These are phyloP conservation scores for Epichloe aotearoae DNA, from an alignment of 2,329 filamentous ascomycete species.

Conservation along the genomic window DNA sequence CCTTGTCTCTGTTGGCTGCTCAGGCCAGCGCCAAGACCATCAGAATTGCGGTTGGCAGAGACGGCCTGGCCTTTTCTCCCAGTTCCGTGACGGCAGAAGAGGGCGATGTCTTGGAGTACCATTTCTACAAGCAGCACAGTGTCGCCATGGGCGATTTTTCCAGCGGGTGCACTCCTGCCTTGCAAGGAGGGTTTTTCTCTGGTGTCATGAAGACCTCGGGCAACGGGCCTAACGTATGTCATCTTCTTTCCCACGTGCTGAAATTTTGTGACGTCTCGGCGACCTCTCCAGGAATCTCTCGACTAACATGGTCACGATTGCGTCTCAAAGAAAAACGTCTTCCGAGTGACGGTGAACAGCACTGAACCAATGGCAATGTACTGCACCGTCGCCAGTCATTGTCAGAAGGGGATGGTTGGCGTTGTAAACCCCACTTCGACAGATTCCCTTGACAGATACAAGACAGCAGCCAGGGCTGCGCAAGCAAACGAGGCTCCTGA, in stretches of 20 bases:
- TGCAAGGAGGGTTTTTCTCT: conserved; percentile 7
- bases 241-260: not conserved
- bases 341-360: conserved; percentile 15
- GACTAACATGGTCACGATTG: conserved; percentile 2
- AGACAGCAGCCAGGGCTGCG: conserved; percentile 4
- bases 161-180: conserved; percentile 31
- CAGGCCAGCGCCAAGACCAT: conserved; percentile 14
- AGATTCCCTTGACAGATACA: conserved; percentile 11
- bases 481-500: conserved; percentile 6
- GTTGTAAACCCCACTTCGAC: conserved; percentile 15
- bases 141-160: conserved; percentile 32
- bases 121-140: conserved; percentile 34
- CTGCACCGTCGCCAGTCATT: conserved; percentile 16
- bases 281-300: not conserved
- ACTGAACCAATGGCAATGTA: conserved; percentile 20
- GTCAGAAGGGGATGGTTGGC: conserved; percentile 19
- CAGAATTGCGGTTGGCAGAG: conserved; percentile 29
- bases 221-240: conserved; percentile 1
- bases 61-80: conserved; percentile 24
- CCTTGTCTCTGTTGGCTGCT: conserved; percentile 8
- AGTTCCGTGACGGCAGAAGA: conserved; percentile 22
- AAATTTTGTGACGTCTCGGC: not conserved
- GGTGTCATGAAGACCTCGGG: conserved; percentile 3
- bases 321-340: conserved; percentile 7
- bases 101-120: conserved; percentile 37